phyloP scores from a whole-genome alignment of 306 rosid species.

The Cicer bijugum region DNA sequence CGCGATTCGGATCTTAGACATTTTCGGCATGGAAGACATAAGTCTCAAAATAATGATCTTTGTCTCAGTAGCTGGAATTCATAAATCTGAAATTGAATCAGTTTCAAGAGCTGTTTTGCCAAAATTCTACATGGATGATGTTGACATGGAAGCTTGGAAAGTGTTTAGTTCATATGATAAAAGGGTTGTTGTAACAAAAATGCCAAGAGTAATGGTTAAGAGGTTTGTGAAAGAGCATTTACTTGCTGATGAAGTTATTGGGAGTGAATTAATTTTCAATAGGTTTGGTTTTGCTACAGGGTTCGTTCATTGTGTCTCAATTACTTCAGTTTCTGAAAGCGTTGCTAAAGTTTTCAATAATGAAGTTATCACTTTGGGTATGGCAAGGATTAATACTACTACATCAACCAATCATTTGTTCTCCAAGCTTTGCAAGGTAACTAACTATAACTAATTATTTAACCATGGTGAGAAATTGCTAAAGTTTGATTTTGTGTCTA shows the following conservation, averaged over 20 bases:
- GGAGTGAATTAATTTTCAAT: conserved; percentile 58
- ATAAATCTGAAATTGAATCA: conserved; percentile 61
- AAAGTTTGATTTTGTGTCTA: background rate
- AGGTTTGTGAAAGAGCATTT: conserved; percentile 81
- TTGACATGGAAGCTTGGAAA: conserved; percentile 73
- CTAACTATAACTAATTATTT: background rate
- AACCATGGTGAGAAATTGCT: background rate
- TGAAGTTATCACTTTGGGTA: conserved; percentile 51
- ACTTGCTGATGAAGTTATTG: conserved; percentile 73
- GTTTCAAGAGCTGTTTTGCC: conserved; percentile 88
- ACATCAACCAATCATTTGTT: conserved; percentile 45
- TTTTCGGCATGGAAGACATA: conserved; percentile 46
- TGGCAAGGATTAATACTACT: conserved; percentile 46
- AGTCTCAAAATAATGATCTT: conserved; percentile 67
- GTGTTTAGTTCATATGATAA: conserved; percentile 49
- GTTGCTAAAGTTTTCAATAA: conserved; percentile 50
- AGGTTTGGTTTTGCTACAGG: conserved; percentile 81
- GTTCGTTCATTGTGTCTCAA: conserved; percentile 41
- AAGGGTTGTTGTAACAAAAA: conserved; percentile 68
- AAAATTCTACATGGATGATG: conserved; percentile 77
- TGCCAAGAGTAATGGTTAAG: conserved; percentile 79
- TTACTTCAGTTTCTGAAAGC: conserved; percentile 29
- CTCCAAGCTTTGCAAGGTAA: conserved; percentile 64
- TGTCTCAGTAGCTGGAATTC: conserved; percentile 62
- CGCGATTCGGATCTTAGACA: conserved; percentile 47